phyloP scores from a whole-genome alignment of 805 yeast species.

The Naumovozyma baii region DNA sequence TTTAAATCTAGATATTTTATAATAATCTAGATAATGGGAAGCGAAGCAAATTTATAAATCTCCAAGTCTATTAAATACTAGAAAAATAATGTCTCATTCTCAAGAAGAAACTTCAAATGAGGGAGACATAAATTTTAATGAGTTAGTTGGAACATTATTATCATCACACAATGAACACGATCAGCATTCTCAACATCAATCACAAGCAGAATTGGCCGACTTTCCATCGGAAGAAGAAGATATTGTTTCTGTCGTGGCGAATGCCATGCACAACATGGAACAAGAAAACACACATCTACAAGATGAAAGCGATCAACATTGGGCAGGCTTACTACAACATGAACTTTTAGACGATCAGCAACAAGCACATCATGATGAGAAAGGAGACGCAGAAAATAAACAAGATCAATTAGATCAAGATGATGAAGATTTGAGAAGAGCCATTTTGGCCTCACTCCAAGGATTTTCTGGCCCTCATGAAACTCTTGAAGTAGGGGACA shows the following conservation, averaged over 20 bases:
- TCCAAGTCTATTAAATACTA: too few species aligned
- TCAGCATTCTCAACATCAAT: not conserved
- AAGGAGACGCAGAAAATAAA: slow-evolving; percentile 4
- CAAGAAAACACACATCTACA: slow-evolving; percentile 1
- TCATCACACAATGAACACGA: slow-evolving; percentile 17
- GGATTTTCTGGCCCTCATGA: slow-evolving; percentile 7
- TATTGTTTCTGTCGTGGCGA: slow-evolving; percentile 33
- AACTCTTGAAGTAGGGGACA: slow-evolving; percentile 4
- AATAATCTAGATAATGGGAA: too few species aligned
- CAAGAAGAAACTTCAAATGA: slow-evolving; percentile 10
- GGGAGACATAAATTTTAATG: slow-evolving; percentile 27
- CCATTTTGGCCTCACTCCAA: slow-evolving; percentile 26
- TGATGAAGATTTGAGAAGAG: slow-evolving; percentile 27
- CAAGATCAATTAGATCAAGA: slow-evolving; percentile 24
- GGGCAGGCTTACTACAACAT: slow-evolving; percentile 27
- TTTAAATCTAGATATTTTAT: too few species aligned
- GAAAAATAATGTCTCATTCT: not conserved
- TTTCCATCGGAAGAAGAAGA: slow-evolving; percentile 18
- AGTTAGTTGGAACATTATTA: slow-evolving; percentile 26
- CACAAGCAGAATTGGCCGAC: slow-evolving; percentile 13
- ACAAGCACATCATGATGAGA: slow-evolving; percentile 3
- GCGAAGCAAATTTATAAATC: too few species aligned
- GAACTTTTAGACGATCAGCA: slow-evolving; percentile 15
- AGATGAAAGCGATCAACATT: slow-evolving; percentile 12
- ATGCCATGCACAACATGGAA: slow-evolving; percentile 26